phyloP scores from a whole-genome alignment of 805 yeast species.

The Candida hispaniensis region DNA sequence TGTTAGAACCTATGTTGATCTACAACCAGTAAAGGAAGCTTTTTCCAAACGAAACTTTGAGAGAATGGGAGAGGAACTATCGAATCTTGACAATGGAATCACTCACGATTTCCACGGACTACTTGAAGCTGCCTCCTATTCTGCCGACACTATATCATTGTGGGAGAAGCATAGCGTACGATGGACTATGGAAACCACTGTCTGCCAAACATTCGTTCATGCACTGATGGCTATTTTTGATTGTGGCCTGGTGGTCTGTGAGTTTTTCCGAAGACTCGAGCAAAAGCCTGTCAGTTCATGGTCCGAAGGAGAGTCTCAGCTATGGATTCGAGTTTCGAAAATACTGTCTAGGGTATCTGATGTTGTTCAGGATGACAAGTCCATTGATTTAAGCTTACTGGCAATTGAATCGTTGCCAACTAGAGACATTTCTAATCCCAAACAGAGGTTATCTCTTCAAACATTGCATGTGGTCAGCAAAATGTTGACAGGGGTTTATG shows the following conservation, averaged over 20 bases:
- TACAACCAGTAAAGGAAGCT: slow-evolving; percentile 30
- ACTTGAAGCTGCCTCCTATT: slow-evolving; percentile 30
- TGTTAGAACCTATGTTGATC: slow-evolving; percentile 30
- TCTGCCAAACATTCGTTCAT: slow-evolving; percentile 30
- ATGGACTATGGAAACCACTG: slow-evolving; percentile 26
- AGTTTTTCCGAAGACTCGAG: slow-evolving; percentile 25
- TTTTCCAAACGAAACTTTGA: slow-evolving; percentile 34
- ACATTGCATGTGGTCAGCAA: slow-evolving; percentile 12
- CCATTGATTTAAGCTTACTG: slow-evolving; percentile 4
- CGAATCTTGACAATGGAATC: slow-evolving; percentile 18
- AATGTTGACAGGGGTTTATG: slow-evolving; percentile 11
- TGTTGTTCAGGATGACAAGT: slow-evolving; percentile 9
- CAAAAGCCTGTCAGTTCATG: slow-evolving; percentile 9
- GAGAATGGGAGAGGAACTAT: slow-evolving; percentile 28
- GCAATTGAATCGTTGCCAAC: slow-evolving; percentile 7
- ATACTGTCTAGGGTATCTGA: slow-evolving; percentile 12
- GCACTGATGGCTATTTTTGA: slow-evolving; percentile 30
- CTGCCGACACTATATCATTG: slow-evolving; percentile 31
- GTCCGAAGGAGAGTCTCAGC: slow-evolving; percentile 13
- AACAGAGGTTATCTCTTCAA: slow-evolving; percentile 6
- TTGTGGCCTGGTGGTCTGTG: slow-evolving; percentile 30
- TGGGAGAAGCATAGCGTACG: slow-evolving; percentile 30
- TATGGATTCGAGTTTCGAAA: slow-evolving; percentile 15
- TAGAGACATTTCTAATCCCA: slow-evolving; percentile 10
- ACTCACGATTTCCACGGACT: slow-evolving; percentile 24